A percentile compares a stretch with the other conserved stretches of the same genome.
phyloP scores from a whole-genome alignment of 2,329 filamentous ascomycete species.

The Botrytis elliptica region DNA sequence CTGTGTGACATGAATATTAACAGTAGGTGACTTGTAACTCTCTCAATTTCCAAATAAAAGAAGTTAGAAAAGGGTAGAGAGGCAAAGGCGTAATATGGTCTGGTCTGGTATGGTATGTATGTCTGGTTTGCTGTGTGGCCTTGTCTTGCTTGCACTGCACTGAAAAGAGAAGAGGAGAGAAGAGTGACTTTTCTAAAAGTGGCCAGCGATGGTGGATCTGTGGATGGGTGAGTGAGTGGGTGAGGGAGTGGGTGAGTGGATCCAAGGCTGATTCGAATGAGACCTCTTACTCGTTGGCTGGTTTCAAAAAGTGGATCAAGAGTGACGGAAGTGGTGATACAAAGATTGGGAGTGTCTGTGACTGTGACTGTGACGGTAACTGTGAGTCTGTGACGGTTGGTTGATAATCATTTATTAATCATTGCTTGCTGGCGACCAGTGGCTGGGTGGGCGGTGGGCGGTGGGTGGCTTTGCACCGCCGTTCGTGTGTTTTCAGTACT shows the following conservation, averaged over 20 bases:
- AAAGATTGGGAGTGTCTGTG: background rate
- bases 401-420: no score
- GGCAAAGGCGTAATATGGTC: background rate
- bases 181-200: background rate
- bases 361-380: background rate
- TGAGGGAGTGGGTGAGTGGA: background rate
- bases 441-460: background rate
- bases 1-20: no score
- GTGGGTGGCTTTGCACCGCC: background rate
- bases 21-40: no score
- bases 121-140: background rate
- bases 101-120: background rate
- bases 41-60: no score
- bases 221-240: background rate
- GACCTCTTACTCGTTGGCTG: background rate
- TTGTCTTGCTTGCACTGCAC: background rate
- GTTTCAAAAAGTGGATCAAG: background rate
- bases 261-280: background rate
- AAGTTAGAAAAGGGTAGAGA: background rate
- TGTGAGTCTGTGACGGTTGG: no score
- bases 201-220: background rate
- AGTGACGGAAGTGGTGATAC: conserved; percentile 7
- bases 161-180: background rate
- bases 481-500: background rate
- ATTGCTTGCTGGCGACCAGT: background rate